phyloP scores from a whole-genome alignment of 2,329 filamentous ascomycete genomes.

The Fusarium sp. region DNA sequence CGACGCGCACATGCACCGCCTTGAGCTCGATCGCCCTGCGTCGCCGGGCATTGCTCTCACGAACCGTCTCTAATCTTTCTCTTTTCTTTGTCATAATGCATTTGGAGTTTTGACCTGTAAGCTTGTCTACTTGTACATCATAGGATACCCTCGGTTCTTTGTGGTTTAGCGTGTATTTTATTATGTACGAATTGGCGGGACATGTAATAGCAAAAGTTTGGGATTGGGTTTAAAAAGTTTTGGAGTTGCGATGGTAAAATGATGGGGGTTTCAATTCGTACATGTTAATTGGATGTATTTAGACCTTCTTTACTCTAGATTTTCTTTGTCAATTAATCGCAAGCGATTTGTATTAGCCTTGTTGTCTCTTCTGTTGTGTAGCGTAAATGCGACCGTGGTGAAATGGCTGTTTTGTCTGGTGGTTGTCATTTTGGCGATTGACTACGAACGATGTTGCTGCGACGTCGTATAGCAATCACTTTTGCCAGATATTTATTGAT shows the following conservation, averaged over 20 bases:
- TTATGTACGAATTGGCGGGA: slow-evolving; percentile 12
- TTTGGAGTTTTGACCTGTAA: slow-evolving; percentile 13
- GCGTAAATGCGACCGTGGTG: background rate
- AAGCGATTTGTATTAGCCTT: background rate
- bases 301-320: slow-evolving; percentile 16
- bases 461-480: background rate
- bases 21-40: slow-evolving; percentile 41
- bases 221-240: background rate
- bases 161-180: slow-evolving; percentile 26
- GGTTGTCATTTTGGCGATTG: background rate
- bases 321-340: slow-evolving; percentile 6
- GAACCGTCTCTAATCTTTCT: slow-evolving; percentile 35
- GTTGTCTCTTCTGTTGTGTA: accelerated
- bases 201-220: background rate
- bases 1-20: slow-evolving; percentile 37
- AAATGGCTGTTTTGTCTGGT: accelerated
- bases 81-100: background rate
- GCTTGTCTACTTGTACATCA: slow-evolving; percentile 27
- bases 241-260: slow-evolving; percentile 1
- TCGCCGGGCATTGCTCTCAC: slow-evolving; percentile 42
- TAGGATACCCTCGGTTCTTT: slow-evolving; percentile 25
- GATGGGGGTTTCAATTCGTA: background rate
- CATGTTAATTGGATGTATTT: background rate
- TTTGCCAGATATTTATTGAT: accelerated
- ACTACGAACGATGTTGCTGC: background rate